Evolutionary conservation across 352 stramenopile genomes (phyloP), one percentile per base, ranked within the genome.

Genomic region (Phytophthora colocasiae): DNA sequence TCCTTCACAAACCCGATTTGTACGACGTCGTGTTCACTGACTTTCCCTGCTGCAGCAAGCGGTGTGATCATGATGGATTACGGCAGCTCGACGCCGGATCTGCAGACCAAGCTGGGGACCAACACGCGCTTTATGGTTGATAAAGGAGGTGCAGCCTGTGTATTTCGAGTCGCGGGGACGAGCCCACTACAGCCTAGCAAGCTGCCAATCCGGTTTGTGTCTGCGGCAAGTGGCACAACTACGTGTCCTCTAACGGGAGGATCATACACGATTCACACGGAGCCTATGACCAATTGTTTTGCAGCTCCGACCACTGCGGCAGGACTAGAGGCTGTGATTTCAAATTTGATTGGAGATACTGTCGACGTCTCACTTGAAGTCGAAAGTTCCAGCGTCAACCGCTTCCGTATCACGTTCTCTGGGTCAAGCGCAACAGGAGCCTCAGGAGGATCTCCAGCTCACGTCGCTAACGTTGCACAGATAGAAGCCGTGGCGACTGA

Each of bases 361-460:
- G 26, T 89, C 78, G n/a, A 72, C 81, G 52, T 59, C 22, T 73
- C 68, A 38, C 56, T 65, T 19, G 68, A 69, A 95, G 87, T 71
- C 71, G 85, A 43, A 79, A 32, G 19, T n/a, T 27, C 53, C 24
- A 43, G 32, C 12, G 47, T 60, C 14, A 68, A 44, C 5, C 63
- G 47, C 46, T 98, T 96, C 58, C 78, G 85, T 12, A 84, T 98
- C 24, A 98, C 94, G 3, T 98, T 98, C 63, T 81, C 76, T 4
- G 93, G 91, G 0, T 75, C 90, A 24, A 86, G 75, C 36, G 71
- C 93, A 45, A 69, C 90, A 27, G 78, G 69, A n/a, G 53, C 64
- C 0, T 71, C 69, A 4, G 69, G 69, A 5, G 66, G 29, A 10
- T 53, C 29, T 1, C 6, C 53, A 22, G 48, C 69, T 38, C 69